Conservation (phyloP, 1,284 basidiomycete genomes). For the Porphyrellus sp. region DNA sequence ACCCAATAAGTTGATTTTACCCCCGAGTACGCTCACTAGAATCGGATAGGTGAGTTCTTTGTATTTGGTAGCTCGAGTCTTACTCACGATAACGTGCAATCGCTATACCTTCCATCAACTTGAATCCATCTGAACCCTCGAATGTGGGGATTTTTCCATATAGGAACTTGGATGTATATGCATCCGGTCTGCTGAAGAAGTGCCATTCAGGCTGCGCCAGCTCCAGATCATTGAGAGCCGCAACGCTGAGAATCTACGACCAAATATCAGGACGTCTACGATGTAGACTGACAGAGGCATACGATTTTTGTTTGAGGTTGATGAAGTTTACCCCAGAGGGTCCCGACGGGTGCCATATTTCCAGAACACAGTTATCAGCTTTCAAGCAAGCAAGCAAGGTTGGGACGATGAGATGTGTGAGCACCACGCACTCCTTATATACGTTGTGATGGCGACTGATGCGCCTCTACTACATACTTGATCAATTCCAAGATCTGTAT, state of each 20-base stretch:
- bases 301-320: conserved; percentile 7
- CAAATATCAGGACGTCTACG: background rate
- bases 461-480: too few species aligned
- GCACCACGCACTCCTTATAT: background rate
- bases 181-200: conserved; percentile 37
- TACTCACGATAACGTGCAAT: conserved; percentile 53
- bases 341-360: conserved; percentile 6
- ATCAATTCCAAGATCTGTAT: too few species aligned
- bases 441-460: background rate
- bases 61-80: background rate
- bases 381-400: background rate
- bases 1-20: conserved; percentile 48
- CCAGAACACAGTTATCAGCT: background rate
- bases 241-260: conserved; percentile 10
- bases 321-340: background rate
- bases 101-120: conserved; percentile 49
- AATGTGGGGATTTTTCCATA: conserved; percentile 51
- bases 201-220: conserved; percentile 8
- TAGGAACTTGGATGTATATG: conserved; percentile 44
- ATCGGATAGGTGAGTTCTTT: background rate
- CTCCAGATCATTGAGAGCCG: conserved; percentile 15
- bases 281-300: background rate
- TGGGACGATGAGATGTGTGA: background rate
- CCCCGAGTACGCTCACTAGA: conserved; percentile 45
- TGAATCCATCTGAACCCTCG: conserved; percentile 48